Evolutionary conservation across 1,284 basidiomycete genomes (phyloP).

Genomic region (Moesziomyces sp.): DNA sequence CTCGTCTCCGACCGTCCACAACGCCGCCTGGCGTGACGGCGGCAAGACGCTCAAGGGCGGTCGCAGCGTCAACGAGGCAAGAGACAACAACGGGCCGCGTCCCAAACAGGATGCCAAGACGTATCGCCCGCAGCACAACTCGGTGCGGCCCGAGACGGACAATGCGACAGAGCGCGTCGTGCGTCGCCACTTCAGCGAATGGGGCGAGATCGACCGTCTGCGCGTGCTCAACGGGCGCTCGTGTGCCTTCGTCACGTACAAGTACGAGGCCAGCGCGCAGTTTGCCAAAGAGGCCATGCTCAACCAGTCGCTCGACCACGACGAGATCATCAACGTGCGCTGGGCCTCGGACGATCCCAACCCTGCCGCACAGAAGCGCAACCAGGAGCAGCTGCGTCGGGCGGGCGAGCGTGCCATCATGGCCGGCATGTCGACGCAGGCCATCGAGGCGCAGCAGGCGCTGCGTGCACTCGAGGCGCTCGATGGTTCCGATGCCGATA

Average conservation of each 20-base stretch:
- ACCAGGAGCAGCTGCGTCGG: constrained; percentile 43
- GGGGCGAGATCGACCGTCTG: constrained; percentile 93
- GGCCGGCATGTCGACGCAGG: constrained; percentile 51
- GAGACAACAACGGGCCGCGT: constrained; percentile 21
- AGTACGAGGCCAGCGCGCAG: constrained; percentile 83
- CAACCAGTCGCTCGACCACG: constrained; percentile 95
- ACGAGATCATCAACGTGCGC: constrained; percentile 87
- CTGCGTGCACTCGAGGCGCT: constrained; percentile 47
- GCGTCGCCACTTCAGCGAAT: constrained; percentile 86
- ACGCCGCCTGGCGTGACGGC: constrained; percentile 53
- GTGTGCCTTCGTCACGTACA: constrained; percentile 96
- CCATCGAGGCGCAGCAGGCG: constrained; percentile 46
- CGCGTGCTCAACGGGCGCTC: constrained; percentile 91
- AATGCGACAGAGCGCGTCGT: constrained; percentile 59
- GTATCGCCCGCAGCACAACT: constrained; percentile 50
- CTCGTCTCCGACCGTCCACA: constrained; percentile 33
- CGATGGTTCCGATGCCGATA: constrained; percentile 18
- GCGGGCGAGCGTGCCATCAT: constrained; percentile 55
- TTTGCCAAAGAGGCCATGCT: constrained; percentile 99
- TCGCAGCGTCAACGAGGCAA: constrained; percentile 35
- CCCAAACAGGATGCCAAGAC: constrained; percentile 32
- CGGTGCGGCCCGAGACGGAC: constrained; percentile 40
- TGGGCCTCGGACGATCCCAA: constrained; percentile 66
- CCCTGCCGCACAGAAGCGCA: constrained; percentile 52
- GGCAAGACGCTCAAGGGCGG: constrained; percentile 56